Evolutionary conservation across 805 yeast species (phyloP), one percentile per base, ranked within the genome.

Genomic region (Phaffomyces antillensis): DNA sequence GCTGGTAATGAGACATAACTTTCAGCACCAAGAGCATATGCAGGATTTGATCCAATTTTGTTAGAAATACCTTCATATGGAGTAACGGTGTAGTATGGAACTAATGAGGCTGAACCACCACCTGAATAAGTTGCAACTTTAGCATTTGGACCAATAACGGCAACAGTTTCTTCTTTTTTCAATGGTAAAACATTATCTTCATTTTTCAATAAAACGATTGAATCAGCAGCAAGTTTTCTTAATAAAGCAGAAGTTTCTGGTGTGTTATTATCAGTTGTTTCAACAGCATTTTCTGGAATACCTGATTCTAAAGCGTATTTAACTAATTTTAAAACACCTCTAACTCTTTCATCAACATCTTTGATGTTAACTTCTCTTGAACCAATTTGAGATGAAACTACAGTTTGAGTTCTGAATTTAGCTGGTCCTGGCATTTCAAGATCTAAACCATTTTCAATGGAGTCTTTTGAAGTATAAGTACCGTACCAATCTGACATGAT

Each of bases 391-490:
- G 72, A 77, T 12, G 63, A 47, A n/a, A 76, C 60, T 16, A 69
- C 62, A 15, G 60, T 61, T 10, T 32, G 16, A 2, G 61, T 61
- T 53, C 73, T 63, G 63, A 80, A 71, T 41, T 70, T 62, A 9
- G 81, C 63, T 17, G 79, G 76, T 32, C 86, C 86, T 1, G 86
- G 86, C 83, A 78, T 77, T 59, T 81, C 86, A 52, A 81, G 63
- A 55, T 79, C 81, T 44, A 81, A 63, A 8, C 86, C 85, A 32
- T 76, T 76, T 36, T 71, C 67, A 39, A 79, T 57, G 15, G 81
- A 53, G 37, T 67, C 71, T 37, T 64, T 66, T 33, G 64, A 62
- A 15, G 79, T 67, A 58, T 73, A 78, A 10, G 71, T 68, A 24
- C 86, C 86, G 55, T 56, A 73, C 86, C 86, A 80, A 61, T 80